Conservation (phyloP, 1,139 yeast species). For the Blastobotrys serpentis region DNA sequence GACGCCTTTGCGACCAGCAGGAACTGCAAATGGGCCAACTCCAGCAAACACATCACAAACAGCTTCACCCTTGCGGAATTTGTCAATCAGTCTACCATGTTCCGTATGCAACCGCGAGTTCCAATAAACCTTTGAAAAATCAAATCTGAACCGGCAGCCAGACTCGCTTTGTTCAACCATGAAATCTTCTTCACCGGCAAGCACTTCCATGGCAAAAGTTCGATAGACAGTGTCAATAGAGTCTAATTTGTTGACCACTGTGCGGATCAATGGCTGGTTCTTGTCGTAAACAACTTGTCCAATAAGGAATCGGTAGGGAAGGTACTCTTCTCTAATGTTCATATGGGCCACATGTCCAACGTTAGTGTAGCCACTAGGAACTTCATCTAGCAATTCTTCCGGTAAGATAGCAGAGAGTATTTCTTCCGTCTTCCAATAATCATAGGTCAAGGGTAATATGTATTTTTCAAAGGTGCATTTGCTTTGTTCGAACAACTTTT, state of each 20-base stretch:
- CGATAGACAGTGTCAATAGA: slow-evolving; percentile 84
- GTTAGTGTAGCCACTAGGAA: slow-evolving; percentile 88
- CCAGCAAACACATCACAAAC: slow-evolving; percentile 98
- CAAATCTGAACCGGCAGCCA: slow-evolving; percentile 81
- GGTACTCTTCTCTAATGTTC: slow-evolving; percentile 78
- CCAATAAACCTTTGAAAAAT: slow-evolving; percentile 95
- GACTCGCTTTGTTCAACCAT: slow-evolving; percentile 86
- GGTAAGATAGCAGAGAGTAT: slow-evolving; percentile 77
- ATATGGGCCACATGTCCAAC: slow-evolving; percentile 97
- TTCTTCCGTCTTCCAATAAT: slow-evolving; percentile 90
- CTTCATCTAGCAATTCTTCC: slow-evolving; percentile 61
- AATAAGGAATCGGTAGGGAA: slow-evolving; percentile 75
- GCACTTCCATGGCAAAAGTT: slow-evolving; percentile 88
- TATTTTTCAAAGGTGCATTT: slow-evolving; percentile 53
- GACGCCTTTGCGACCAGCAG: slow-evolving; percentile 84
- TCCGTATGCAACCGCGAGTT: slow-evolving; percentile 93
- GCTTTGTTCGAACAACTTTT: slow-evolving; percentile 47
- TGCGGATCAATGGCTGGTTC: slow-evolving; percentile 65
- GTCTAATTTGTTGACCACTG: slow-evolving; percentile 94
- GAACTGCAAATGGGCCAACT: slow-evolving; percentile 97
- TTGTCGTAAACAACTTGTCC: slow-evolving; percentile 92
- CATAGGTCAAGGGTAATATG: slow-evolving; percentile 59
- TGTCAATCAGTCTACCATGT: slow-evolving; percentile 72
- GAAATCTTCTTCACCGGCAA: slow-evolving; percentile 75
- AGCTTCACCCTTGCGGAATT: slow-evolving; percentile 59